A percentile compares a stretch with the other conserved stretches of the same genome.
Evolutionary conservation across 2,329 filamentous ascomycete genomes (phyloP).

Genomic region (Hymenoscyphus scutula): DNA sequence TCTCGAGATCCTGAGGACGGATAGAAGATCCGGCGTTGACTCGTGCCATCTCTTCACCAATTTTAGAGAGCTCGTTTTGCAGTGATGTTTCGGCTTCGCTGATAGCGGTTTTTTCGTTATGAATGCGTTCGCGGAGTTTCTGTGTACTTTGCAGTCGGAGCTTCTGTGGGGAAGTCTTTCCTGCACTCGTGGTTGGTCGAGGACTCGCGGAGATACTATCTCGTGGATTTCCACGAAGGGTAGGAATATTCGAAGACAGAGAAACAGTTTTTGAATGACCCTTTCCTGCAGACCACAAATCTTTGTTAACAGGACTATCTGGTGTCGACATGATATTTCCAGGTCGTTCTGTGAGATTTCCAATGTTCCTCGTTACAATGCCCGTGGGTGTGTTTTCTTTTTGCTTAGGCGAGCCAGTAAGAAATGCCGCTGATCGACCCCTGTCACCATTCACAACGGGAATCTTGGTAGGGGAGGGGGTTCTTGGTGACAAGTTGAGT

Average conservation of each 20-base stretch:
- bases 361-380: slow-evolving; percentile 23
- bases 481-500: slow-evolving; percentile 32
- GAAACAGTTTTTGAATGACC: slow-evolving; percentile 30
- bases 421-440: slow-evolving; percentile 25
- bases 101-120: slow-evolving; percentile 74
- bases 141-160: slow-evolving; percentile 69
- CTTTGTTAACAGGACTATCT: slow-evolving; percentile 29
- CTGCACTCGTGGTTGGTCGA: slow-evolving; percentile 24
- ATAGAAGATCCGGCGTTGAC: slow-evolving; percentile 44
- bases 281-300: slow-evolving; percentile 30
- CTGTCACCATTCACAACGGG: slow-evolving; percentile 30
- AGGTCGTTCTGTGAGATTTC: slow-evolving; percentile 33
- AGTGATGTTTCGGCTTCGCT: slow-evolving; percentile 67
- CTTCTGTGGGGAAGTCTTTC: slow-evolving; percentile 38
- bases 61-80: slow-evolving; percentile 73
- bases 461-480: slow-evolving; percentile 36
- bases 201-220: slow-evolving; percentile 25
- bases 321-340: slow-evolving; percentile 33
- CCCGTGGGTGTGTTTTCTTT: slow-evolving; percentile 31
- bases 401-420: slow-evolving; percentile 29
- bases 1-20: slow-evolving; percentile 34
- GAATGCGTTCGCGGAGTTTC: slow-evolving; percentile 79
- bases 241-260: slow-evolving; percentile 36
- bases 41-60: slow-evolving; percentile 74
- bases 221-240: slow-evolving; percentile 25